These are phyloP conservation scores for Malassezia obtusa DNA, from an alignment of 1,284 basidiomycete genomes.

Conservation along the genomic window DNA sequence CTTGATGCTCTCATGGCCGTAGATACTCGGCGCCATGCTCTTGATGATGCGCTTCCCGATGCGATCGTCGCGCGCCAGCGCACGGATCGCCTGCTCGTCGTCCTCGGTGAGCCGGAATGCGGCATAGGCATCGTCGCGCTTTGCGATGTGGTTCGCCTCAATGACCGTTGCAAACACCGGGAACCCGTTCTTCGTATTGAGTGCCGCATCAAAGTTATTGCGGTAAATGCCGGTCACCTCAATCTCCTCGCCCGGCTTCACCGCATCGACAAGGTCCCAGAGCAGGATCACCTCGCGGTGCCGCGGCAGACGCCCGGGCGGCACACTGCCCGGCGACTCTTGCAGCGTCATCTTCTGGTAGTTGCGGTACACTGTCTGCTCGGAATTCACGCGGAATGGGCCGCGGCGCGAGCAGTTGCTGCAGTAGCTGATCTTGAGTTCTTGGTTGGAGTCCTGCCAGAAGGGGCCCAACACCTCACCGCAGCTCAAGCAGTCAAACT, in stretches of 20 bases:
- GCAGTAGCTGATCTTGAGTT: conserved; percentile 77
- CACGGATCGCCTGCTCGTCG: conserved; percentile 81
- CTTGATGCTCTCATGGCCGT: conserved; percentile 98
- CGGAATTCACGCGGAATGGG: conserved; percentile 91
- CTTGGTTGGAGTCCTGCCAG: conserved; percentile 89
- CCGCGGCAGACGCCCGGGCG: conserved; percentile 85
- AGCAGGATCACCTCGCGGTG: conserved; percentile 92
- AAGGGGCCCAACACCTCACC: conserved; percentile 86
- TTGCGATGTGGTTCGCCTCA: conserved; percentile 79
- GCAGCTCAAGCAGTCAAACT: conserved; percentile 81
- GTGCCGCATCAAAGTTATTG: conserved; percentile 95
- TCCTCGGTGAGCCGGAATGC: conserved; percentile 93
- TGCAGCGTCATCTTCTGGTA: conserved; percentile 99
- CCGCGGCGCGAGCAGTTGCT: conserved; percentile 86
- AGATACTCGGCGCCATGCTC: conserved; percentile 95
- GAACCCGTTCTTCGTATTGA: conserved; percentile 98
- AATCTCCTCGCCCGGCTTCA: conserved; percentile 96
- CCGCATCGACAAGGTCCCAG: conserved; percentile 95
- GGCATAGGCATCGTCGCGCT: conserved; percentile 86
- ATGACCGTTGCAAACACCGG: conserved; percentile 97
- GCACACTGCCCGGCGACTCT: conserved; percentile 95
- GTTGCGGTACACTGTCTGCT: conserved; percentile 97
- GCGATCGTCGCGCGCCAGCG: conserved; percentile 76
- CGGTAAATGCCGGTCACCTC: conserved; percentile 87
- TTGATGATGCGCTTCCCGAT: conserved; percentile 95